Evolutionary conservation across 1,139 yeast species (phyloP).

Genomic region (Nakaseomyces uthaithaninus): DNA sequence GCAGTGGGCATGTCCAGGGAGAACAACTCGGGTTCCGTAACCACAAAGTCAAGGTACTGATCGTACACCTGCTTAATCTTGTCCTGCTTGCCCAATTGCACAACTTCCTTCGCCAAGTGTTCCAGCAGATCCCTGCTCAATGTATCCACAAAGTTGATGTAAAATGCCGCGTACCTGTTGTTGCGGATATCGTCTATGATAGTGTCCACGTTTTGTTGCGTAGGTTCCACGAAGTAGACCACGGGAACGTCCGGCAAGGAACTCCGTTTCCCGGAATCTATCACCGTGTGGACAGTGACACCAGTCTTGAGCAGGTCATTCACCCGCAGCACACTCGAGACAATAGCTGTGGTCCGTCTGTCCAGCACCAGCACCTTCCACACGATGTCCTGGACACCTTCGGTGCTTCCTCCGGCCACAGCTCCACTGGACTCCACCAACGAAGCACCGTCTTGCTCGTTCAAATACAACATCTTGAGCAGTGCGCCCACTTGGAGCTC

Average conservation of each 20-base stretch:
- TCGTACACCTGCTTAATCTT: conserved; percentile 83
- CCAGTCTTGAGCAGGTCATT: conserved; percentile 85
- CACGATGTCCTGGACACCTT: conserved; percentile 48
- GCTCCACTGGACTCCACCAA: no score
- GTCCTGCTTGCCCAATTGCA: conserved; percentile 57
- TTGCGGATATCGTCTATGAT: conserved; percentile 65
- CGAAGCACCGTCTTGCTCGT: no score
- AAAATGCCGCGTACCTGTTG: conserved; percentile 70
- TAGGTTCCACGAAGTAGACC: conserved; percentile 84
- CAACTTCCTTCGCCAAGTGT: conserved; percentile 78
- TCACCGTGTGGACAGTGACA: conserved; percentile 76
- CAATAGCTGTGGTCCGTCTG: conserved; percentile 67
- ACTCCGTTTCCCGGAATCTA: conserved; percentile 55
- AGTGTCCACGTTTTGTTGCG: conserved; percentile 57
- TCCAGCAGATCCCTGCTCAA: conserved; percentile 73
- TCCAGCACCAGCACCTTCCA: conserved; percentile 96
- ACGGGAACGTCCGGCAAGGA: conserved; percentile 91
- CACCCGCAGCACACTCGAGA: conserved; percentile 83
- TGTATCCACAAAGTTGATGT: conserved; percentile 79
- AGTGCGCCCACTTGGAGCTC: conserved; percentile 39
- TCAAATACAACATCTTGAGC: conserved; percentile 73
- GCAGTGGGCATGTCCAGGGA: conserved; percentile 62
- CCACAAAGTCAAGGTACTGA: conserved; percentile 84
- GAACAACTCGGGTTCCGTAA: conserved; percentile 86
- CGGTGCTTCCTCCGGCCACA: conserved; percentile 33